These are phyloP conservation scores for Basipetospora chlamydospora DNA, from an alignment of 2,329 filamentous ascomycete genomes.

Conservation along the genomic window DNA sequence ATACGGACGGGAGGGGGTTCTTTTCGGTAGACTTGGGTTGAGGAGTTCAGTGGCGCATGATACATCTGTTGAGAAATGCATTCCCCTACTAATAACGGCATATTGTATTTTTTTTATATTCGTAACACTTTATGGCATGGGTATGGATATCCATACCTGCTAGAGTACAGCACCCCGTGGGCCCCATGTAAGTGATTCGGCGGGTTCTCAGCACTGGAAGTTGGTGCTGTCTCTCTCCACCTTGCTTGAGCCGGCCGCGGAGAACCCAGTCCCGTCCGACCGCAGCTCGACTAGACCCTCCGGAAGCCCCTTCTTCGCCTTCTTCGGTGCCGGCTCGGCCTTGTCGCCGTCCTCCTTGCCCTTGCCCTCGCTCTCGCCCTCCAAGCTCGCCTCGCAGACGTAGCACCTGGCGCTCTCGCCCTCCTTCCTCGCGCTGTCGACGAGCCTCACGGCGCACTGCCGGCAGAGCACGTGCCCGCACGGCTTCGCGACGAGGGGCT, in stretches of 20 bases:
- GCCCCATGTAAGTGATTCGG: too few species aligned
- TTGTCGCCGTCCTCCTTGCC: background rate
- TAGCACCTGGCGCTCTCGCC: conserved; percentile 44
- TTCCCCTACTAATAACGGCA: too few species aligned
- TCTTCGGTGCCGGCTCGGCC: conserved; percentile 23
- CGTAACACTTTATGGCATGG: too few species aligned
- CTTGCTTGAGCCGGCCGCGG: conserved; percentile 68
- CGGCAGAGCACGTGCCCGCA: conserved; percentile 85
- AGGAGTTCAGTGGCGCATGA: too few species aligned
- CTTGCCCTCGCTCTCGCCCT: background rate
- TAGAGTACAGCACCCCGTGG: too few species aligned
- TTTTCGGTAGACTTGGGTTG: too few species aligned
- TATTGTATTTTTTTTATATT: too few species aligned
- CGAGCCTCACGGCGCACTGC: conserved; percentile 42
- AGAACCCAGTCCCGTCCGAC: conserved; percentile 85
- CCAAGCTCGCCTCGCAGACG: conserved; percentile 70
- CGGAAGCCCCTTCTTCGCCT: conserved; percentile 40
- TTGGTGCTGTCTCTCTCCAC: conserved; percentile 67
- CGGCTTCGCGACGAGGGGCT: conserved; percentile 68
- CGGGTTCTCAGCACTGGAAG: conserved; percentile 74
- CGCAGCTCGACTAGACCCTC: conserved; percentile 66
- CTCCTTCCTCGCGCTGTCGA: conserved; percentile 41
- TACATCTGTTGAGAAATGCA: too few species aligned
- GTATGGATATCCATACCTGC: too few species aligned
- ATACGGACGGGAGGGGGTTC: too few species aligned